These are phyloP conservation scores for Penicillium odoratum DNA, from an alignment of 495 filamentous ascomycete species.

Conservation along the genomic window DNA sequence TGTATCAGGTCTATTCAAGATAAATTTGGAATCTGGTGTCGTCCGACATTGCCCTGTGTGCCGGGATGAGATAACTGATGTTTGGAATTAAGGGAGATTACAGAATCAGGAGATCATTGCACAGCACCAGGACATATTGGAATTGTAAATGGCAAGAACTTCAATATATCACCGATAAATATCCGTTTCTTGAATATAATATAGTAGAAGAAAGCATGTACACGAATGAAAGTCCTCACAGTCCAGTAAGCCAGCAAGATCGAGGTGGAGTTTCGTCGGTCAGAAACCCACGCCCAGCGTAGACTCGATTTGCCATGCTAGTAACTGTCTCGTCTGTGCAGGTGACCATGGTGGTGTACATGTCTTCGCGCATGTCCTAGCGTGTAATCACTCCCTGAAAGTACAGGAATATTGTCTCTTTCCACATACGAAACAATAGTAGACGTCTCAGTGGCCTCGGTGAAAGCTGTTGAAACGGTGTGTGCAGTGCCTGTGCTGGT, in stretches of 20 bases:
- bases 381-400: conserved; percentile 16
- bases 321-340: conserved; percentile 17
- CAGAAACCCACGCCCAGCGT: conserved; percentile 18
- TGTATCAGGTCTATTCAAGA: neutral
- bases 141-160: conserved; percentile 3
- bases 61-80: no score
- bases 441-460: conserved; percentile 22
- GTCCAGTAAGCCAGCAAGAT: conserved; percentile 10
- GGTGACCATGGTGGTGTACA: conserved; percentile 28
- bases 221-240: conserved; percentile 20
- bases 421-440: conserved; percentile 30
- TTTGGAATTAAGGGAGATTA: no score
- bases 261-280: neutral
- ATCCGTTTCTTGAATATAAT: conserved; percentile 7
- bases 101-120: no score
- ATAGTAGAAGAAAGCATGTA: conserved; percentile 15
- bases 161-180: conserved; percentile 16
- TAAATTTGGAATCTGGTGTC: neutral
- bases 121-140: neutral
- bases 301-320: conserved; percentile 7
- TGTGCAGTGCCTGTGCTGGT: conserved; percentile 25
- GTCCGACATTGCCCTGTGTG: no score
- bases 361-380: conserved; percentile 20
- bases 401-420: conserved; percentile 20
- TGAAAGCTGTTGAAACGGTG: conserved; percentile 23